Base-by-base conservation (phyloP, 305 asterid species). In the Vinca major region DNA sequence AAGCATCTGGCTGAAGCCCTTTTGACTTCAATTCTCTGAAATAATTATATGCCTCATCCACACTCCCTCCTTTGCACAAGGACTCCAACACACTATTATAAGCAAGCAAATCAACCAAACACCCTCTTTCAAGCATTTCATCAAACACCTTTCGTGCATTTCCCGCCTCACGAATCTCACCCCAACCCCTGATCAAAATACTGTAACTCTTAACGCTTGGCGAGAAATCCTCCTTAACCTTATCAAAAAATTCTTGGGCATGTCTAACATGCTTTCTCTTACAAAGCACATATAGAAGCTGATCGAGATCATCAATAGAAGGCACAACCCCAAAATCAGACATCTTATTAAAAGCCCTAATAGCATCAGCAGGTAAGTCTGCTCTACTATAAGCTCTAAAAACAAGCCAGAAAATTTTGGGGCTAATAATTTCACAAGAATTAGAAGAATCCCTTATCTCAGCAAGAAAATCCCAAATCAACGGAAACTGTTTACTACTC, bases 121-220 rank as follows among this genome's bases (percentile, higher is more conserved):
- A 79, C 0, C 89, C 92, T 75, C 91, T 80, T 37, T 80, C 85
- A 58, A 85, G 83, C 96, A 93, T 87, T 85, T 85, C 99, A 49
- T 89, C 96, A 12, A 89, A 93, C 76, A 93, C 70, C 62, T 80
- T 82, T 41, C 74, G 86, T 1, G 89, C 96, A 4, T 65, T 62
- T 44, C 45, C 77, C 11, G 77, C 45, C 36, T 91, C 90, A 0
- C 91, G 93, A 39, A 78, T 73, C 44, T 79, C 92, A 2, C 96
- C 97, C 97, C 97, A 91, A 0, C 97, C 96, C 65, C 75, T 79
- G 26, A 89, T 83, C 86, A 93, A 57, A 80, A 93, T 91, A 81
- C 96, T 93, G 69, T 87, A 91, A 37, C 88, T 83, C 72, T 93
- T 89, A 48, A 80, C 81, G 40, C 69, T 84, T 3, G 86, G 86